Base-by-base conservation (phyloP, 2,329 filamentous ascomycete genomes). In the Zasmidium citrigriseum region DNA sequence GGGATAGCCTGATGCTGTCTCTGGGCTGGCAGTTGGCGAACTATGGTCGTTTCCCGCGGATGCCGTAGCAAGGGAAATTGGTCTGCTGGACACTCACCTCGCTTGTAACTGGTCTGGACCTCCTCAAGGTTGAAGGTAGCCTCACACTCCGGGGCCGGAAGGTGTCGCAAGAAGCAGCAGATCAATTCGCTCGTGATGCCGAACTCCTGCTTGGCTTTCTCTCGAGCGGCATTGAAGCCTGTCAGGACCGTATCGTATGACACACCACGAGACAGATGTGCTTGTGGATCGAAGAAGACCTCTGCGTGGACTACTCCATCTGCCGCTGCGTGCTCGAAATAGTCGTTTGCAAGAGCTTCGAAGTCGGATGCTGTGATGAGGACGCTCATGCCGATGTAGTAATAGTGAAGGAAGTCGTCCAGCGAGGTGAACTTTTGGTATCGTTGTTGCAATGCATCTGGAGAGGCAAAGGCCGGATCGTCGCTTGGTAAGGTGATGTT, bases 281-380 rank as follows among this genome's bases (percentile, higher is more conserved):
- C 88, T 73, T 93, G 89, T 1, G 89, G 89, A 71, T 93, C 90
- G 76, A 93, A 92, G 77, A 91, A 93, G 63, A 91, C 82, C 73
- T 93, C 89, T 14, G 87, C 87, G 69, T 93, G 89, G 50, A 83
- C 80, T 1, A 92, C 50, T 91, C 90, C 84, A 61, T 91, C 85
- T 1, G 76, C 75, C 27, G 84, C 80, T 2, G 88, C 89, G 58
- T 82, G 83, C 27, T 78, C 69, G 72, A 92, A 89, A 76, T 93
- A 93, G 61, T 83, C 82, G 78, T 85, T 89, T 4, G 88, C 88
- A 11, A 93, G 80, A 54, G 83, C 83, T 70, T 89, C 87, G 67
- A 90, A 93, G 74, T 93, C 90, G n/a, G 78, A 74, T 18, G 81
- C 77, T 4, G 82, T 81, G 58, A 87, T 76, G 21, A 93, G 82